Percentiles rank a stretch among this genome's conserved stretches.
Conservation (phyloP, 345 rosid genomes). For the Noccaea bulbosa region DNA sequence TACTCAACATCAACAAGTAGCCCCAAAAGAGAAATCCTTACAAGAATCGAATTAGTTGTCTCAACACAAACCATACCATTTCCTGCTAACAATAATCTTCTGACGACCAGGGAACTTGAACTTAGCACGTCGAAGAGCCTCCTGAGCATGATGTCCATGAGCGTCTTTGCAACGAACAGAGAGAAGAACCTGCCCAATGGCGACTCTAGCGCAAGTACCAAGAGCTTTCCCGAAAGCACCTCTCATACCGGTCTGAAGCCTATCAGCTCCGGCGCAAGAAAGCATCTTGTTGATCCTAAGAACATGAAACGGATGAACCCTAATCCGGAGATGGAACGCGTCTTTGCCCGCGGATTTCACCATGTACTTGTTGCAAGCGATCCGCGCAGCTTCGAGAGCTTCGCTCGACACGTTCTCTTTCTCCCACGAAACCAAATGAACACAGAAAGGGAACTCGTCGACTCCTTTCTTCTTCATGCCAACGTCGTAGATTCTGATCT, state of each 20-base stretch:
- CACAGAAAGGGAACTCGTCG: slow-evolving; percentile 62
- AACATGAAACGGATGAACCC: slow-evolving; percentile 66
- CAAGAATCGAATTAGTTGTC: not conserved
- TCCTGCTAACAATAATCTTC: slow-evolving; percentile 64
- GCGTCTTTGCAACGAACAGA: slow-evolving; percentile 59
- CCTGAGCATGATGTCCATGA: slow-evolving; percentile 57
- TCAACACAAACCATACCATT: slow-evolving; percentile 44
- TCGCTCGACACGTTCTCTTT: slow-evolving; percentile 64
- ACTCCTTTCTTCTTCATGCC: slow-evolving; percentile 69
- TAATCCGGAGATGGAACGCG: slow-evolving; percentile 55
- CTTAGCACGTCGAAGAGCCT: slow-evolving; percentile 62
- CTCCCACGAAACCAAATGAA: slow-evolving; percentile 63
- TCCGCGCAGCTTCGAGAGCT: slow-evolving; percentile 64
- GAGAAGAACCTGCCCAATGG: slow-evolving; percentile 58
- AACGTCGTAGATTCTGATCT: slow-evolving; percentile 63
- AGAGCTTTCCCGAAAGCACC: slow-evolving; percentile 66
- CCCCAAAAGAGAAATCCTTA: not conserved
- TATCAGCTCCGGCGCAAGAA: slow-evolving; percentile 71
- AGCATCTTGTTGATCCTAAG: slow-evolving; percentile 67
- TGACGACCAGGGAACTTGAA: slow-evolving; percentile 70
- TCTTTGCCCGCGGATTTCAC: slow-evolving; percentile 62
- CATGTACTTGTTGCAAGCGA: slow-evolving; percentile 65
- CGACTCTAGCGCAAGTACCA: slow-evolving; percentile 57
- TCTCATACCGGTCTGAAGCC: slow-evolving; percentile 64
- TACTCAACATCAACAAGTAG: slow-evolving; percentile 37